These are phyloP conservation scores for Penicillium turbatum DNA, from an alignment of 495 filamentous ascomycete genomes.

Conservation along the genomic window DNA sequence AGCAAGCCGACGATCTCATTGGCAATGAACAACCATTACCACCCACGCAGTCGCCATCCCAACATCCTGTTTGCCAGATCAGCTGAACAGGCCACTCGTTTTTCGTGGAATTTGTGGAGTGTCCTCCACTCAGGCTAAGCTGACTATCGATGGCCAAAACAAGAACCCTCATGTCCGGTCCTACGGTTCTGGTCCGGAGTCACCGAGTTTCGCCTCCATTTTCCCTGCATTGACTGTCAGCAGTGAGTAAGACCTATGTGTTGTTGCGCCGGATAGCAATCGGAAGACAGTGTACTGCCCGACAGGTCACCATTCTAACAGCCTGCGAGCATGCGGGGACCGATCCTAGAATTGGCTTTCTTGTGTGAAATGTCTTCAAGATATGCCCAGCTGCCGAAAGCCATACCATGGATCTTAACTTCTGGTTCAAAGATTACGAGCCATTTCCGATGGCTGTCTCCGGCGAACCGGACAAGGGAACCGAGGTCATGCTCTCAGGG, in stretches of 20 bases:
- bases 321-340: background rate
- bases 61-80: too few species aligned
- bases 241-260: background rate
- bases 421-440: conserved; percentile 11
- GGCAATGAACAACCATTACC: background rate
- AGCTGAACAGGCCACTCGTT: background rate
- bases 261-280: too few species aligned
- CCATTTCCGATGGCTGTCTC: conserved; percentile 14
- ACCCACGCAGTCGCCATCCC: background rate
- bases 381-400: background rate
- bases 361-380: background rate
- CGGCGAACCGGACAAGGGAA: conserved; percentile 23
- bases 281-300: too few species aligned
- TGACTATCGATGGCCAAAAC: conserved; percentile 1
- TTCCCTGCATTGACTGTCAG: background rate
- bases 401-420: conserved; percentile 3
- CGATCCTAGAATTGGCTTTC: background rate
- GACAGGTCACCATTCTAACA: too few species aligned
- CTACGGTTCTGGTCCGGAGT: background rate
- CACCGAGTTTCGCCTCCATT: background rate
- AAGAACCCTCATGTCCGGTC: background rate
- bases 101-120: background rate
- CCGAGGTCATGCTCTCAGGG: conserved; percentile 10
- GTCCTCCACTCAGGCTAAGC: background rate
- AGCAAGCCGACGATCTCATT: background rate